Conservation (phyloP, 129 eudicot species). For the Kitagawia praeruptora region DNA sequence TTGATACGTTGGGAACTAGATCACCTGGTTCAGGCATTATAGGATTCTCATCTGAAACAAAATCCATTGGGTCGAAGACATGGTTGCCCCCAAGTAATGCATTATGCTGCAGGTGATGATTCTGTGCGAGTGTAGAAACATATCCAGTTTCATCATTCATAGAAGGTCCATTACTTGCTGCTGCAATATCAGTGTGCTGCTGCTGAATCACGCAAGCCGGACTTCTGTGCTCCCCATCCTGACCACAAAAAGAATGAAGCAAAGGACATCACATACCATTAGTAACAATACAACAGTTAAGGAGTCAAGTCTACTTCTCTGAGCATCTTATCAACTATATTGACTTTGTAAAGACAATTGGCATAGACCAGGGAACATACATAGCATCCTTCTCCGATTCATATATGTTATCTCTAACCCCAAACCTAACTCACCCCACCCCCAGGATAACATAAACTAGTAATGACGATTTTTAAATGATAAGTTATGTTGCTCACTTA, state of each 20-base stretch:
- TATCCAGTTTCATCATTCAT: conserved; percentile 22
- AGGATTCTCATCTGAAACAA: conserved; percentile 23
- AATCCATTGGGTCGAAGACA: conserved; percentile 28
- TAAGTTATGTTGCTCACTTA: neutral
- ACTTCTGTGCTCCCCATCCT: conserved; percentile 30
- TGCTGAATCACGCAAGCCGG: conserved; percentile 16
- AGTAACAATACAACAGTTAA: neutral
- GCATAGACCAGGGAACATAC: neutral
- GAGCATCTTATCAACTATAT: neutral
- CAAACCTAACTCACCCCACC: neutral
- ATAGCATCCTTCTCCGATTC: neutral
- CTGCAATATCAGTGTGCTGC: conserved; percentile 21
- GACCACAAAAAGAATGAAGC: conserved; percentile 18
- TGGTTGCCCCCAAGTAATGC: conserved; percentile 19
- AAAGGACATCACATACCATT: neutral
- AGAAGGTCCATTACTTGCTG: conserved; percentile 10
- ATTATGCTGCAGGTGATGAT: conserved; percentile 25
- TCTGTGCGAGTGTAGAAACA: conserved; percentile 16
- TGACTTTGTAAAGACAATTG: neutral
- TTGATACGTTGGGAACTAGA: conserved; percentile 22
- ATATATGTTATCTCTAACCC: neutral
- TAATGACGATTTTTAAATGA: neutral
- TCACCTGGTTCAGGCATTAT: conserved; percentile 22
- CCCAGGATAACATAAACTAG: neutral
- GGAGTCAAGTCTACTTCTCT: neutral